Evolutionary conservation across 2,329 filamentous ascomycete genomes (phyloP).

Genomic region (Colletotrichum plurivorum): DNA sequence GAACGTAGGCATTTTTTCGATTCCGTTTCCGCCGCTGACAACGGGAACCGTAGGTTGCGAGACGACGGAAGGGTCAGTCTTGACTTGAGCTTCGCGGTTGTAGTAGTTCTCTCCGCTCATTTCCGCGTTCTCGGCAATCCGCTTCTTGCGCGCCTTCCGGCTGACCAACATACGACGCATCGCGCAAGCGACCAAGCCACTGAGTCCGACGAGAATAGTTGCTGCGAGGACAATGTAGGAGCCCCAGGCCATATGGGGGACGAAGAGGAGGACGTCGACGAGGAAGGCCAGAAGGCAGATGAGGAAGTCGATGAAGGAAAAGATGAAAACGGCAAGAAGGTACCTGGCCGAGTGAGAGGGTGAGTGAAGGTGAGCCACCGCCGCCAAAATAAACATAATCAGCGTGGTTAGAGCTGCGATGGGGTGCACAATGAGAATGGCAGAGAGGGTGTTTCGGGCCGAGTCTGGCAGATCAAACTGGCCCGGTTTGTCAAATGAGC

Average conservation of each 20-base stretch:
- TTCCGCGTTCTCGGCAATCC: slow-evolving; percentile 93
- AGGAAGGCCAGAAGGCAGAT: slow-evolving; percentile 90
- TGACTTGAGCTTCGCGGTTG: slow-evolving; percentile 74
- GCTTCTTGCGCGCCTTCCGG: slow-evolving; percentile 91
- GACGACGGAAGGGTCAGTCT: slow-evolving; percentile 58
- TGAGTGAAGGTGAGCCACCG: slow-evolving; percentile 86
- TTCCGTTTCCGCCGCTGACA: slow-evolving; percentile 68
- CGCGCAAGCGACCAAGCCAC: slow-evolving; percentile 89
- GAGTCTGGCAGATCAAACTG: slow-evolving; percentile 70
- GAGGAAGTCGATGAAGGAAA: slow-evolving; percentile 87
- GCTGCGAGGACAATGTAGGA: slow-evolving; percentile 93
- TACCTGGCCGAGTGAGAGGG: slow-evolving; percentile 93
- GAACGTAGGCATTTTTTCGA: slow-evolving; percentile 68
- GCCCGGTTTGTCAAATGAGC: slow-evolving; percentile 43
- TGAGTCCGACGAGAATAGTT: slow-evolving; percentile 86
- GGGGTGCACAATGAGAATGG: slow-evolving; percentile 92
- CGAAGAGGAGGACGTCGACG: slow-evolving; percentile 93
- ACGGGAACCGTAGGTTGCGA: slow-evolving; percentile 73
- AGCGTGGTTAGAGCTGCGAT: slow-evolving; percentile 89
- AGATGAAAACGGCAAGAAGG: slow-evolving; percentile 86
- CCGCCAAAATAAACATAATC: slow-evolving; percentile 84
- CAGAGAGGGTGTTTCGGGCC: slow-evolving; percentile 78
- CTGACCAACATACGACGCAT: slow-evolving; percentile 95
- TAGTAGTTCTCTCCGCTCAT: slow-evolving; percentile 98
- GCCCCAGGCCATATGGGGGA: slow-evolving; percentile 94